A percentile compares a stretch with the other conserved stretches of the same genome.
Conservation (phyloP, 2,329 filamentous ascomycete species). For the Apiospora saccharicola region DNA sequence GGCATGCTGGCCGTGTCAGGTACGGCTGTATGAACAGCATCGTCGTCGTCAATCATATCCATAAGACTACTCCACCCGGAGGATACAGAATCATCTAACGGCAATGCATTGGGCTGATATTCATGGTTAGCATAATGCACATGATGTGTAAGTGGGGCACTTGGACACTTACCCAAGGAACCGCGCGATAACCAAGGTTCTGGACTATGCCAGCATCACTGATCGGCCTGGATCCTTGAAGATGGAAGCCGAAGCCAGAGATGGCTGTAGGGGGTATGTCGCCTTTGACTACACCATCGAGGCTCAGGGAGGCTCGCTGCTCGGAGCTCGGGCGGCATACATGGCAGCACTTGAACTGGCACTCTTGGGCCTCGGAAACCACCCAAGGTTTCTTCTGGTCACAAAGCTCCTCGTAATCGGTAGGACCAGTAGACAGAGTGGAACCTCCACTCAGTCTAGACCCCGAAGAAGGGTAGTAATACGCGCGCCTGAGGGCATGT, state of each 20-base stretch:
- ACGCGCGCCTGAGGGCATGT: not conserved
- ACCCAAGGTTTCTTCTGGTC: conserved; percentile 47
- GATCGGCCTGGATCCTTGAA: conserved; percentile 51
- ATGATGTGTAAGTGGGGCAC: not conserved
- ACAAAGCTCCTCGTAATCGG: conserved; percentile 26
- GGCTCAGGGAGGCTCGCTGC: conserved; percentile 56
- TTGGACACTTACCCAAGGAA: conserved; percentile 14
- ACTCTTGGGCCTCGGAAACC: conserved; percentile 49
- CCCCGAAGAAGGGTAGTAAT: conserved; percentile 34
- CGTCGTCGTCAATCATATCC: not conserved
- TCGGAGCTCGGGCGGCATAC: conserved; percentile 53
- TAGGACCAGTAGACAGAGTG: conserved; percentile 31
- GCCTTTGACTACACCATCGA: conserved; percentile 57
- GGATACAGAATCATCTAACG: not conserved
- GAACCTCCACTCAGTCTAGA: conserved; percentile 23
- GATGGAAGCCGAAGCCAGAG: conserved; percentile 61
- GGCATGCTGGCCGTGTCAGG: not conserved
- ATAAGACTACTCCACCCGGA: not conserved
- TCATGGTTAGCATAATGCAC: not conserved
- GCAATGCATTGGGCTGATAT: conserved; percentile 15
- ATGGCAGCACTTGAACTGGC: conserved; percentile 59
- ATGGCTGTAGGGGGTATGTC: conserved; percentile 59
- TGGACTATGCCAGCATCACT: conserved; percentile 47
- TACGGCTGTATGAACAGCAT: not conserved
- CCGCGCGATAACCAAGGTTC: conserved; percentile 49